Evolutionary conservation across 176 grass and related monocot species (phyloP).

Genomic region (Oryza australiensis): DNA sequence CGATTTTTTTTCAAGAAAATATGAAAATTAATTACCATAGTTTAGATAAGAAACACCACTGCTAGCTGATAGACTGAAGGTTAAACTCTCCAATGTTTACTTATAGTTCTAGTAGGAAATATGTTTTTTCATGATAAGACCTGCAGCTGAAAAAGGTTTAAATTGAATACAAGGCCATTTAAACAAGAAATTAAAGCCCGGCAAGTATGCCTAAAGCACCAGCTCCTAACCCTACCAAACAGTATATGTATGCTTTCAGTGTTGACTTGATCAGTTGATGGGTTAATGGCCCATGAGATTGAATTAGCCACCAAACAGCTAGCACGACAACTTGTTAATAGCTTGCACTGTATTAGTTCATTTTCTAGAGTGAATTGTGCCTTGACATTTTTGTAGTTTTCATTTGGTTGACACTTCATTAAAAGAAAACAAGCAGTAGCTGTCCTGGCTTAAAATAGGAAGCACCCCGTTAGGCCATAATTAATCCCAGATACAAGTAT

Average conservation of each 20-base stretch:
- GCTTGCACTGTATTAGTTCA: background rate
- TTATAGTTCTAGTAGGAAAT: background rate
- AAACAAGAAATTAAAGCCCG: background rate
- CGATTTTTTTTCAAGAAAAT: background rate
- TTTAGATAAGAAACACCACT: background rate
- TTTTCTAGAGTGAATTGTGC: background rate
- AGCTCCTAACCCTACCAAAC: background rate
- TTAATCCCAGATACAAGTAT: conserved; percentile 5
- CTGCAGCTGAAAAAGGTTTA: background rate
- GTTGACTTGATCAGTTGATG: conserved; percentile 2
- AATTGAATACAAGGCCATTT: background rate
- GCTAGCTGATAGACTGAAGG: background rate
- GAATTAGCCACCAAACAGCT: background rate
- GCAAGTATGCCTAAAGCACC: background rate
- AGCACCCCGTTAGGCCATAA: background rate
- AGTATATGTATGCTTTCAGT: background rate
- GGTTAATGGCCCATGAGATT: background rate
- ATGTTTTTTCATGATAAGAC: background rate
- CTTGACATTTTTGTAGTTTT: background rate
- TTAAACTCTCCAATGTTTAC: conserved; percentile 1
- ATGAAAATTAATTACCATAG: background rate
- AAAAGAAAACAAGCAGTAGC: conserved; percentile 2
- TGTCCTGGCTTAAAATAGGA: background rate
- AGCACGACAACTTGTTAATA: background rate
- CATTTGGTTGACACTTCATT: background rate